A percentile compares a stretch with the other conserved stretches of the same genome.
Evolutionary conservation across 768 basidiomycete species (phyloP).

Genomic region (Cubamyces sp.): DNA sequence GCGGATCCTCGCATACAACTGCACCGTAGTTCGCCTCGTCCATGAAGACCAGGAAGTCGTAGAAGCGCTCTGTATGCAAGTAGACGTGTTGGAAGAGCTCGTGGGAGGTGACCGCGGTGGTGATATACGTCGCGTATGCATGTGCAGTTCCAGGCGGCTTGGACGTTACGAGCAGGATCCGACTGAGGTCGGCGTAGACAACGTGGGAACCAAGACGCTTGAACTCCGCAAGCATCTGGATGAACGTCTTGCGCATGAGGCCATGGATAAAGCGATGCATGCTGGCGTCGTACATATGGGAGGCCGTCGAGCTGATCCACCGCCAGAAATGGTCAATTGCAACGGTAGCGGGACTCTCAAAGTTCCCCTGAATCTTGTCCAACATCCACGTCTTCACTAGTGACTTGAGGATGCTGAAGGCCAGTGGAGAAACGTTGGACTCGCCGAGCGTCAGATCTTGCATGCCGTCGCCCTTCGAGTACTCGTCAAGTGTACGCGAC

Average conservation of each 20-base stretch:
- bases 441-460: constrained; percentile 87
- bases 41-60: constrained; percentile 95
- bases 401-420: constrained; percentile 80
- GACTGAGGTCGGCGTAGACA: constrained; percentile 91
- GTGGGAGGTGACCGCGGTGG: constrained; percentile 89
- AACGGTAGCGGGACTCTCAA: constrained; percentile 65
- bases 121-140: constrained; percentile 95
- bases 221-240: constrained; percentile 96
- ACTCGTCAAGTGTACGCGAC: constrained; percentile 89
- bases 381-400: constrained; percentile 93
- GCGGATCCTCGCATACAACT: constrained; percentile 80
- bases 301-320: constrained; percentile 87
- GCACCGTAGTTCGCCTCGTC: constrained; percentile 92
- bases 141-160: constrained; percentile 95
- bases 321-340: constrained; percentile 96
- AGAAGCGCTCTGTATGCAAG: constrained; percentile 84
- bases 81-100: constrained; percentile 95
- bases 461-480: constrained; percentile 66
- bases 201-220: constrained; percentile 92
- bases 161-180: constrained; percentile 87
- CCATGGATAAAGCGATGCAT: constrained; percentile 93
- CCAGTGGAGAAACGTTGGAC: constrained; percentile 83
- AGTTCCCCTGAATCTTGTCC: constrained; percentile 76
- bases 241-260: constrained; percentile 97
- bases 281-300: constrained; percentile 89